These are phyloP conservation scores for Puccinellia tenuiflora DNA, from an alignment of 176 grass and related monocot genomes.

Conservation along the genomic window DNA sequence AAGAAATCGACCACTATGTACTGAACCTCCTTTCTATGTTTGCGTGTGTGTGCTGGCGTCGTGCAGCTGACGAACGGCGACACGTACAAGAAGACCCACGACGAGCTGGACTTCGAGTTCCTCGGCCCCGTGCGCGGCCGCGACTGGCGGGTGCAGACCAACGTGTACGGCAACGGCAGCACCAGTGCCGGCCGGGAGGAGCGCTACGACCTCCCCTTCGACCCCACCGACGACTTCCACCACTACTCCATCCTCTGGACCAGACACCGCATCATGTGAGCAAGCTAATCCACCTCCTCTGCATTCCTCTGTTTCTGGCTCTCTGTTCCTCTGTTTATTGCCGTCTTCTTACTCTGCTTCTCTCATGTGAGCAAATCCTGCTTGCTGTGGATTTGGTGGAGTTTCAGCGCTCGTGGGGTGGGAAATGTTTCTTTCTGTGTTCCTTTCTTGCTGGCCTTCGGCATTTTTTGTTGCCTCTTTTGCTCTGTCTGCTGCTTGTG, in stretches of 20 bases:
- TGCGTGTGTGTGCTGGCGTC: neutral
- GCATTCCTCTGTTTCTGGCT: neutral
- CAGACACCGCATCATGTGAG: slow-evolving; percentile 58
- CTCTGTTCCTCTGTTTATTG: neutral
- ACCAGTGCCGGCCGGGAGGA: slow-evolving; percentile 74
- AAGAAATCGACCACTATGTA: neutral
- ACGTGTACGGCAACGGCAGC: slow-evolving; percentile 93
- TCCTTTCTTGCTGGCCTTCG: neutral
- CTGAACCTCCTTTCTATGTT: neutral
- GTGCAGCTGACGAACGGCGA: slow-evolving; percentile 81
- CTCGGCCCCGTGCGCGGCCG: slow-evolving; percentile 81
- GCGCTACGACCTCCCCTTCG: slow-evolving; percentile 88
- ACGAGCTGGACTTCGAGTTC: slow-evolving; percentile 98
- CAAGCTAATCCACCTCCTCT: neutral
- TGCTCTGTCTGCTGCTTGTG: slow-evolving; percentile 7
- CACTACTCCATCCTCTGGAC: slow-evolving; percentile 96
- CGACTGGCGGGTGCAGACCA: slow-evolving; percentile 83
- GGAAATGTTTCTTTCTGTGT: neutral
- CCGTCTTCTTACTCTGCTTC: neutral
- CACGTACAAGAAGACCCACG: slow-evolving; percentile 77
- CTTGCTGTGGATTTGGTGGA: neutral
- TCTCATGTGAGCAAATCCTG: neutral
- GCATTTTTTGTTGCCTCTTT: neutral
- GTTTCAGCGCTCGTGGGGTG: neutral
- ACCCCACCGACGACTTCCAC: slow-evolving; percentile 82